Evolutionary conservation across 805 yeast species (phyloP).

Genomic region (Candida morakotiae): DNA sequence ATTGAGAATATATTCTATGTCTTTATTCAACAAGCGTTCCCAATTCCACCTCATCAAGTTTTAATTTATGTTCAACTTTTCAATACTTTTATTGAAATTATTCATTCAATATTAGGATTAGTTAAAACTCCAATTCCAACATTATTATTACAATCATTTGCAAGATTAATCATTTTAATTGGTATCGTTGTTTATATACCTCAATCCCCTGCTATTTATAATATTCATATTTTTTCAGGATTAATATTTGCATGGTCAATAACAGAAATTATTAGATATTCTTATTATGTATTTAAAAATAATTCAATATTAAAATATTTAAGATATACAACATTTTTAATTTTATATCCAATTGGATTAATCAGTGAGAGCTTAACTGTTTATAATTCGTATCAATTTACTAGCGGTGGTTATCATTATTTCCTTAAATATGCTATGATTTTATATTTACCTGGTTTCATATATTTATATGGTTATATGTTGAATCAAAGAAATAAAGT

Average conservation of each 20-base stretch:
- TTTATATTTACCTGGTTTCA: constrained; percentile 29
- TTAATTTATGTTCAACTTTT: constrained; percentile 20
- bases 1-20: constrained; percentile 1
- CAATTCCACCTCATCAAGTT: constrained; percentile 22
- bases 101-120: constrained; percentile 21
- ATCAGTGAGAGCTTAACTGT: constrained; percentile 23
- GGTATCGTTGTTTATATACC: constrained; percentile 27
- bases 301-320: constrained; percentile 18
- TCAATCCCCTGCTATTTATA: constrained; percentile 24
- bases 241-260: constrained; percentile 26
- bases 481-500: constrained; percentile 22
- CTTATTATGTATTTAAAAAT: constrained; percentile 21
- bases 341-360: constrained; percentile 29
- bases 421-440: constrained; percentile 20
- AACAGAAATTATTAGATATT: constrained; percentile 27
- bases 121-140: constrained; percentile 26
- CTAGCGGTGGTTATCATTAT: constrained; percentile 11
- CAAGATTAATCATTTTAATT: constrained; percentile 23
- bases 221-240: constrained; percentile 15
- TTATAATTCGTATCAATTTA: constrained; percentile 15
- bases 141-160: constrained; percentile 23
- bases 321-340: constrained; percentile 24
- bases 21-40: background rate
- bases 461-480: constrained; percentile 25
- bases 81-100: constrained; percentile 22